Evolutionary conservation across 2,329 filamentous ascomycete genomes (phyloP), one percentile per base, ranked within the genome.

Genomic region (Stemphylium beticola): DNA sequence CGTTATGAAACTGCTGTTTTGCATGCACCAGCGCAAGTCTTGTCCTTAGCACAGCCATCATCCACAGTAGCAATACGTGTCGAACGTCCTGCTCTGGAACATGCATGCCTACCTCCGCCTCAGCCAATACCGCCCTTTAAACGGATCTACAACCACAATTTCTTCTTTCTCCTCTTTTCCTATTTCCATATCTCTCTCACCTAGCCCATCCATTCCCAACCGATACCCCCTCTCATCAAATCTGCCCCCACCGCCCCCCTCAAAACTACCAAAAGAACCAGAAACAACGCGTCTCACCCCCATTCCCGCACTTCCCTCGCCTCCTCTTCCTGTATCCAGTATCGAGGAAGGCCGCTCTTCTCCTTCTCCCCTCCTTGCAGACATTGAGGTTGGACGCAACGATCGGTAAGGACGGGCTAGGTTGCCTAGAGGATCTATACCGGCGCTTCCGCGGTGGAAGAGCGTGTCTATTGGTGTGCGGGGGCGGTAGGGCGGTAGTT

Each of bases 221-320:
- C 47, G 32, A 31, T 62, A 57, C 20, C 0, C n/a, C 17, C 56
- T n/a, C 32, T 51, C 53, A 36, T 55, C 53, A 33, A 62, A 60
- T 26, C 53, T 14, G 8, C 36, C 26, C 4, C 40, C 43, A 29
- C 15, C 10, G 8, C 4, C 15, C 11, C 33, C 46, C n/a, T 60
- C 53, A 20, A 60, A 60, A 36, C 33, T 51, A n/a, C 59, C 59
- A 48, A 62, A 62, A 14, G 50, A 55, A 10, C 46, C 57, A 15
- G 50, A 58, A 12, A 62, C 41, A 26, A 58, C 40, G 15, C 44
- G 32, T 7, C 41, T 24, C 14, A 41, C 12, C 8, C 41, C 33
- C 1, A 20, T 6, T 12, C 10, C 6, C 18, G n/a, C n/a, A n/a
- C n/a, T n/a, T n/a, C 32, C 12, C 3, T 1, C 12, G 12, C 22